Evolutionary conservation across 2,329 filamentous ascomycete genomes (phyloP), one percentile per base, ranked within the genome.

Genomic region (Fusarium lyarnte): DNA sequence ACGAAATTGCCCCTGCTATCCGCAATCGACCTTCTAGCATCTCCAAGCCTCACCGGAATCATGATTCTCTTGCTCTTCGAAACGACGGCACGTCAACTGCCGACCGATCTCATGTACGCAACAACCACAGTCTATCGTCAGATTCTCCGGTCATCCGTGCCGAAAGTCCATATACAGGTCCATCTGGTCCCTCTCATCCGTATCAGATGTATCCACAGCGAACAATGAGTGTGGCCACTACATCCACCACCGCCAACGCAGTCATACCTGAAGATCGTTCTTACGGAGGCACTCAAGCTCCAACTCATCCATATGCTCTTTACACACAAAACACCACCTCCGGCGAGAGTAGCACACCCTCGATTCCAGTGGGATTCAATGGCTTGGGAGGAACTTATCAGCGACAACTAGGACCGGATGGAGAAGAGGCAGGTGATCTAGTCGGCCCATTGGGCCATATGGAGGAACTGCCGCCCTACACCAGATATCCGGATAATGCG

Each of bases 401-500:
- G 77, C 86, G 93, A 70, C 90, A 92, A 57, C 82, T 94, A 57
- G 93, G 92, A 0, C 92, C 93, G 0, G 93, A 94, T 63, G 94
- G 94, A 58, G 94, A 97, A 82, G 95, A 97, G 75, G 85, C 89
- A n/a, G 94, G 92, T 51, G 94, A 95, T 79, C 89, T 98, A 59
- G 92, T 98, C 57, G 94, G 94, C 3, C 93, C 93, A 1, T 90
- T 97, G 77, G 95, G 95, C 2, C 94, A 98, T 78, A 92, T 93
- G 3, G 95, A 98, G 81, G 94, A 97, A 80, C 84, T 98, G 23
- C 95, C 95, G 17, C 95, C 95, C 2, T 98, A 98, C 79, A 93
- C 94, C 19, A 88, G 94, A 79, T 98, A 97, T 81, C 94, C 95
- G 5, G 93, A 97, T 58, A 92, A 94, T 63, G 85, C 85, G 1